Base-by-base conservation (phyloP, 345 rosid species). In the Alliaria petiolata region DNA sequence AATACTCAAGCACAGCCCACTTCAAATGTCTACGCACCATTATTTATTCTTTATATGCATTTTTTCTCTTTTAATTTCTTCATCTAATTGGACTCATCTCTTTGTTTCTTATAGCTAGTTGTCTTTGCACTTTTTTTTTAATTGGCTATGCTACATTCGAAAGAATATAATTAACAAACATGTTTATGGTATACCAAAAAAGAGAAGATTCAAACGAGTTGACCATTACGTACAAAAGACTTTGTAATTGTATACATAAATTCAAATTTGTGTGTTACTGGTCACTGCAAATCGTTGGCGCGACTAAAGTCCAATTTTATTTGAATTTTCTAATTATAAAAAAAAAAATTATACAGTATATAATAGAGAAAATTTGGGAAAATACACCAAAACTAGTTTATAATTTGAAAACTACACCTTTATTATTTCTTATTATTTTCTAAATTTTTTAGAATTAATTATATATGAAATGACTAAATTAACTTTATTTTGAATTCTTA, bases 1-100 rank as follows among this genome's bases (percentile, higher is more conserved):
- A 49, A 67, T 59, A 67, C 67, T 66, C 61, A 73, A 46, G 43
- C 20, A 73, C 55, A 3, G 22, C 7, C 72, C 45, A 65, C 38
- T 73, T 45, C 70, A 62, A 38, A 13, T 71, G 54, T 52, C 8
- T 42, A 33, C 14, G 17, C 69, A 20, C 28, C 11, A 36, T 15
- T 42, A 43, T 33, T 26, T n/a, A 46, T 50, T 38, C 58, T 30
- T 30, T 8, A 15, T 19, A 20, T 40, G 4, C 14, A 25, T 16
- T 12, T 16, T 1, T 44, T 13, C n/a, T 26, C 33, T 7, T 13
- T 53, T 67, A 67, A 10, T 30, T 34, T 57, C 14, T 47, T 46
- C 38, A 4, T 25, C 8, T n/a, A 45, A 47, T 35, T 45, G 65
- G 57, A 34, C 2, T 46, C 56, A 57, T 69, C 58, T 42, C 43